These are phyloP conservation scores for California macrophylla DNA, from an alignment of 441 rosid genomes.

Conservation along the genomic window DNA sequence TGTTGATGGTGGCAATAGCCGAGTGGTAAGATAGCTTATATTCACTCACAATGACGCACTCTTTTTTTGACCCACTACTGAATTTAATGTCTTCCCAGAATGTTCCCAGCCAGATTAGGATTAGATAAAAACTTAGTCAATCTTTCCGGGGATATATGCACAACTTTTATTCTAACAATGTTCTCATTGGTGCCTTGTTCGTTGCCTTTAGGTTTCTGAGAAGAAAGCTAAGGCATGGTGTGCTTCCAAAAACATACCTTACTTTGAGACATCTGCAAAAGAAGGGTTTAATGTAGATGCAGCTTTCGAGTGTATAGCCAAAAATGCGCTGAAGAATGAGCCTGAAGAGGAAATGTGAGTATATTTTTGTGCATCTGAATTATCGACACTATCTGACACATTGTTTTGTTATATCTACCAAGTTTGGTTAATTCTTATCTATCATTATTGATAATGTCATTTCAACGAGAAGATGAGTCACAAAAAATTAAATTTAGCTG, in stretches of 20 bases:
- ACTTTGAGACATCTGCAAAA: slow-evolving; percentile 76
- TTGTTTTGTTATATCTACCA: not conserved
- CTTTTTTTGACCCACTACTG: not conserved
- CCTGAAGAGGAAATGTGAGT: slow-evolving; percentile 75
- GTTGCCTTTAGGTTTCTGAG: slow-evolving; percentile 47
- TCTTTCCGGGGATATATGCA: not conserved
- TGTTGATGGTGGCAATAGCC: slow-evolving; percentile 58
- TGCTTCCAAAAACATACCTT: slow-evolving; percentile 69
- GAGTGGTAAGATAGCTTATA: slow-evolving; percentile 41
- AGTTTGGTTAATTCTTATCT: not conserved
- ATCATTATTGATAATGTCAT: not conserved
- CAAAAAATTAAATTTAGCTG: not conserved
- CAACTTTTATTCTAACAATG: not conserved
- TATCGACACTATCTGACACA: not conserved
- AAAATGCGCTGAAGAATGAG: slow-evolving; percentile 64
- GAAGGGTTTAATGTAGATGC: slow-evolving; percentile 73
- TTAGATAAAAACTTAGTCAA: not conserved
- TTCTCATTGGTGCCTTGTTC: not conserved
- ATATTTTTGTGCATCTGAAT: not conserved
- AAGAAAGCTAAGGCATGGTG: slow-evolving; percentile 78
- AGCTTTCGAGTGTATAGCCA: slow-evolving; percentile 62
- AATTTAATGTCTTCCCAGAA: not conserved
- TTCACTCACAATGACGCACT: not conserved
- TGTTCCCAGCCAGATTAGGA: not conserved
- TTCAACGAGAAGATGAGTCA: not conserved